A percentile compares a stretch with the other conserved stretches of the same genome.
These are phyloP conservation scores for Mimosa pudica DNA, from an alignment of 306 rosid genomes.

Conservation along the genomic window DNA sequence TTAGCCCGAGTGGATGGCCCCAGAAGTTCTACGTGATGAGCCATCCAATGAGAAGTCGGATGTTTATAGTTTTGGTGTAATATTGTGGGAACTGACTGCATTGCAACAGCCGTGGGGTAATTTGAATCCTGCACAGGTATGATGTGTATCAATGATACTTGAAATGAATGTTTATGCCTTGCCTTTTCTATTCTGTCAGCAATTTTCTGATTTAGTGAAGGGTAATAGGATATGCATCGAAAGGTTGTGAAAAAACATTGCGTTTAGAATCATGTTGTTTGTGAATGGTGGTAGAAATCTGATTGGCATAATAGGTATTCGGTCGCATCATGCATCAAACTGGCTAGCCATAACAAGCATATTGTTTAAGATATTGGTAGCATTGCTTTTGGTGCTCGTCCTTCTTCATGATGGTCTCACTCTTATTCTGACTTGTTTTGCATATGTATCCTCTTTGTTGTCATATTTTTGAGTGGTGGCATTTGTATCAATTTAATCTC, in stretches of 20 bases:
- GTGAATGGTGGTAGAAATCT: constrained; percentile 29
- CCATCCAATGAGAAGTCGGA: constrained; percentile 97
- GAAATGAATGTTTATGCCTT: constrained; percentile 31
- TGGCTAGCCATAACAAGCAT: constrained; percentile 15
- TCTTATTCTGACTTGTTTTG: constrained; percentile 13
- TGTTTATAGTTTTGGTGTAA: constrained; percentile 94
- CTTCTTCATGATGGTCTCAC: constrained; percentile 4
- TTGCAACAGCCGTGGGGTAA: constrained; percentile 94
- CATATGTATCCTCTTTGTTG: constrained; percentile 23
- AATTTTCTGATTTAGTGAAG: constrained; percentile 26
- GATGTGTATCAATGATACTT: constrained; percentile 27
- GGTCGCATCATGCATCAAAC: constrained; percentile 30
- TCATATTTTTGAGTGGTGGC: constrained; percentile 9
- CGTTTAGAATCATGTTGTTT: constrained; percentile 13
- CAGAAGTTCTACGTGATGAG: constrained; percentile 99
- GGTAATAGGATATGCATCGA: constrained; percentile 7
- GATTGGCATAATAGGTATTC: constrained; percentile 23
- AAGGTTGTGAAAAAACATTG: constrained; percentile 10
- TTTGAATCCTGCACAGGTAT: constrained; percentile 95
- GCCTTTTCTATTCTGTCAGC: constrained; percentile 18
- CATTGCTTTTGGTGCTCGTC: background rate
- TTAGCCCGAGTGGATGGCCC: constrained; percentile 99
- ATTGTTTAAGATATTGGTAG: constrained; percentile 11
- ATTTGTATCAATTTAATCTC: constrained; percentile 19
- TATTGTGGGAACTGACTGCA: constrained; percentile 93